A percentile compares a stretch with the other conserved stretches of the same genome.
Evolutionary conservation across 2,329 filamentous ascomycete species (phyloP).

Genomic region (Podosphaera fusca): DNA sequence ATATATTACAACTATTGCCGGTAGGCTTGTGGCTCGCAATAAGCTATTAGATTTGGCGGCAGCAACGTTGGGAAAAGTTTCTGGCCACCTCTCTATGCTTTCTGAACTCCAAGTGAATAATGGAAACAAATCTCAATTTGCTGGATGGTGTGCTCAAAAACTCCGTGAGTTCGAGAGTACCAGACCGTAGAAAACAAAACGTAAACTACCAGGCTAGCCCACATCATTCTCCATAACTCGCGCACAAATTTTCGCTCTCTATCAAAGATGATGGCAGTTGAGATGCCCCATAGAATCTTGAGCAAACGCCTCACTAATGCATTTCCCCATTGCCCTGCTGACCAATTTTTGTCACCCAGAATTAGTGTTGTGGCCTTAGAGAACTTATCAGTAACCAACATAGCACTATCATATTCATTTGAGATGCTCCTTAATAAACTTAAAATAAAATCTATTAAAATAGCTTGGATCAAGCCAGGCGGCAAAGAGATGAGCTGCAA

Average conservation of each 20-base stretch:
- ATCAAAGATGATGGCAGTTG: neutral
- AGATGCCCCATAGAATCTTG: neutral
- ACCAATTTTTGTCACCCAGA: neutral
- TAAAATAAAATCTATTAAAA: conserved; percentile 1
- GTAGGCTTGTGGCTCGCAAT: neutral
- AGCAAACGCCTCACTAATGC: neutral
- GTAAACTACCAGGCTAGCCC: neutral
- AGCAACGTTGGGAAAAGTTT: neutral
- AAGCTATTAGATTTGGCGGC: neutral
- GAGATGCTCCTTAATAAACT: neutral
- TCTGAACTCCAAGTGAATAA: neutral
- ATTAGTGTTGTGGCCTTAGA: neutral
- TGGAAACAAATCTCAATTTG: neutral
- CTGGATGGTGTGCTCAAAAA: neutral
- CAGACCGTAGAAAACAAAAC: neutral
- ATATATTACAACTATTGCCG: neutral
- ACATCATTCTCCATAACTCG: neutral
- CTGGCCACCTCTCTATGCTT: neutral
- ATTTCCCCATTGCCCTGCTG: neutral
- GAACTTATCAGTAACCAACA: neutral
- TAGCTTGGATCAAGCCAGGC: neutral
- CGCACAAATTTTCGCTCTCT: neutral
- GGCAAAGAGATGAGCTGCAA: neutral
- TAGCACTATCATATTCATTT: neutral
- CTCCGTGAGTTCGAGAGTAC: neutral